Conservation (phyloP, 208 protist genomes). For the Tritrichomonas foetus region DNA sequence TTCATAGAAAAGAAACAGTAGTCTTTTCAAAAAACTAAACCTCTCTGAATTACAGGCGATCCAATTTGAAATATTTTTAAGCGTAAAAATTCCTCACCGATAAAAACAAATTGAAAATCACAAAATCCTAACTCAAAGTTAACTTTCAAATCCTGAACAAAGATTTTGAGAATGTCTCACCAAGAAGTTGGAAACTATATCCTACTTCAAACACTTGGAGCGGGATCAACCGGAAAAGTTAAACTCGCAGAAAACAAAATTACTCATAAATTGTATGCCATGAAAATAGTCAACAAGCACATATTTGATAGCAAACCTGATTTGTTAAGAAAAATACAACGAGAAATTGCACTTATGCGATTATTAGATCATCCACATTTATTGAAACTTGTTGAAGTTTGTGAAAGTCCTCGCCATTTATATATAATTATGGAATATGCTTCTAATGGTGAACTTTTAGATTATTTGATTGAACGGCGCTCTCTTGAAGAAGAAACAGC, state of each 20-base stretch:
- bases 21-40: too few relatives aligned
- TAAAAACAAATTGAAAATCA: too few relatives aligned
- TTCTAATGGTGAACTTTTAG: slow-evolving; percentile 92
- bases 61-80: too few relatives aligned
- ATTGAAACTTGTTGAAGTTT: slow-evolving; percentile 66
- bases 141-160: too few relatives aligned
- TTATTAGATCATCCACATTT: not conserved
- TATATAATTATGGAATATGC: slow-evolving; percentile 99
- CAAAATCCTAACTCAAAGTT: too few relatives aligned
- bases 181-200: slow-evolving; percentile 30
- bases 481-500: slow-evolving; percentile 65
- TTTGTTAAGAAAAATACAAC: not conserved
- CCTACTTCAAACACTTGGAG: not conserved
- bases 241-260: not conserved
- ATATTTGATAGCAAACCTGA: not conserved
- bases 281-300: slow-evolving; percentile 23
- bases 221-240: not conserved
- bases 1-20: too few relatives aligned
- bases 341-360: not conserved
- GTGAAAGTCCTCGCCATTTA: slow-evolving; percentile 91
- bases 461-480: slow-evolving; percentile 94
- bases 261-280: not conserved
- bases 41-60: too few relatives aligned
- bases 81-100: too few relatives aligned
- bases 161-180: not conserved